Evolutionary conservation across 176 grass and related monocot species (phyloP), one percentile per base, ranked within the genome.

Genomic region (Eleusine coracana): DNA sequence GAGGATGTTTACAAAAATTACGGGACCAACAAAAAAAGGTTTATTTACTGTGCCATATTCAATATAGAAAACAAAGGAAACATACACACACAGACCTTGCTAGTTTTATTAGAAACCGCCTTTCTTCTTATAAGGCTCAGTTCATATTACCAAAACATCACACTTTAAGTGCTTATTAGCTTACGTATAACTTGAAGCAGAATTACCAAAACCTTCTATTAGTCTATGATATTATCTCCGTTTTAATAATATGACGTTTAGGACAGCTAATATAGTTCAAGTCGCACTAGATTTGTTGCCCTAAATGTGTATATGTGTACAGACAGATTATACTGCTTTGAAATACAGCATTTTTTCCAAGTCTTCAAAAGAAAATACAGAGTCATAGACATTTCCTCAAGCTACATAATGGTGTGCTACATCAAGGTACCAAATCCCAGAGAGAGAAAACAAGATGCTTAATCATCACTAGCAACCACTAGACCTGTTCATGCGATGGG

Each of bases 101-200:
- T 80, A 52, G 11, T 52, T 52, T 38, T 51, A n/a, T 67, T 14
- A 78, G 77, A 79, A 52, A 68, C 46, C 66, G 0, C 37, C 21
- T 10, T 50, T 10, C 36, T 21, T 44, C 27, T 45, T 66, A 64
- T 5, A 65, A 64, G 25, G 14, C 17, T 13, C 7, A 78, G 16
- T 66, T 50, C 27, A 79, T 66, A 3, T 37, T 66, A 50, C 41
- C 65, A 16, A 46, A 65, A 65, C 25, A 48, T 13, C 41, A 78
- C 28, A 64, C 58, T 27, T 42, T 18, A 66, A 1, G 42, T 38
- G 31, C 39, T 66, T 52, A 45, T 5, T 29, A 23, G 29, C 39
- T 51, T 66, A 14, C 1, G 23, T 46, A 82, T 34, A 80, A 42
- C 59, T 74, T 74, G 46, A 42, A 77, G 63, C 34, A 76, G 69